Percentiles rank a stretch among this genome's conserved stretches.
Conservation (phyloP, 495 filamentous ascomycete genomes). For the Clavariopsis aquatica region DNA sequence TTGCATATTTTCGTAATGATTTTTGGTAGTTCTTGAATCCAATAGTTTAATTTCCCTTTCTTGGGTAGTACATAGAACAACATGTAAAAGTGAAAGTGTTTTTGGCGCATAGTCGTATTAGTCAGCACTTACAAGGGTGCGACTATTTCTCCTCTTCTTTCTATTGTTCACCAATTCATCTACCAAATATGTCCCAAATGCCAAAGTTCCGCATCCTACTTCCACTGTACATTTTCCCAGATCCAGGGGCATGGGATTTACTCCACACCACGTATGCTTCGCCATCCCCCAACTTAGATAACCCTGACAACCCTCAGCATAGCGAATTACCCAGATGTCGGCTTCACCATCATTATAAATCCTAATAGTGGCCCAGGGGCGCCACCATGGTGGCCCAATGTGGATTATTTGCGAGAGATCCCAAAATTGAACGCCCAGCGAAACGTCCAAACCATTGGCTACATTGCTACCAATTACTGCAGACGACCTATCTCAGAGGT, state of each 20-base stretch:
- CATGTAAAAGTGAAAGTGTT: too few relatives aligned
- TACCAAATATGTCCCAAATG: neutral
- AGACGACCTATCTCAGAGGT: conserved; percentile 13
- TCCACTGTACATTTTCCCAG: conserved; percentile 35
- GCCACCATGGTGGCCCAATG: conserved; percentile 22
- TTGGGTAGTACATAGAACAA: too few relatives aligned
- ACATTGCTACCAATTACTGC: conserved; percentile 23
- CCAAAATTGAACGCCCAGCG: conserved; percentile 14
- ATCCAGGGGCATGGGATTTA: conserved; percentile 30
- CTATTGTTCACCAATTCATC: neutral
- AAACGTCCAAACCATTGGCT: conserved; percentile 29
- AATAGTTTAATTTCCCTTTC: too few relatives aligned
- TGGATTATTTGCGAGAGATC: conserved; percentile 31
- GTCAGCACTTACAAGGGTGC: conserved; percentile 3
- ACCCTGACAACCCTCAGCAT: neutral
- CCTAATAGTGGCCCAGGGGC: conserved; percentile 30
- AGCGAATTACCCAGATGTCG: neutral
- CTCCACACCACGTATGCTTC: conserved; percentile 23
- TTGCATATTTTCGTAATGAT: too few relatives aligned
- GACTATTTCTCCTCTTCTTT: neutral
- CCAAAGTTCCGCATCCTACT: conserved; percentile 19
- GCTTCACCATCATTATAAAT: conserved; percentile 33
- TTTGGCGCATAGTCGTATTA: too few relatives aligned
- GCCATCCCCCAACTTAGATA: neutral
- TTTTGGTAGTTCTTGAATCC: too few relatives aligned